Evolutionary conservation across 257 asterid genomes (phyloP).

Genomic region (Galeopsis tetrahit): DNA sequence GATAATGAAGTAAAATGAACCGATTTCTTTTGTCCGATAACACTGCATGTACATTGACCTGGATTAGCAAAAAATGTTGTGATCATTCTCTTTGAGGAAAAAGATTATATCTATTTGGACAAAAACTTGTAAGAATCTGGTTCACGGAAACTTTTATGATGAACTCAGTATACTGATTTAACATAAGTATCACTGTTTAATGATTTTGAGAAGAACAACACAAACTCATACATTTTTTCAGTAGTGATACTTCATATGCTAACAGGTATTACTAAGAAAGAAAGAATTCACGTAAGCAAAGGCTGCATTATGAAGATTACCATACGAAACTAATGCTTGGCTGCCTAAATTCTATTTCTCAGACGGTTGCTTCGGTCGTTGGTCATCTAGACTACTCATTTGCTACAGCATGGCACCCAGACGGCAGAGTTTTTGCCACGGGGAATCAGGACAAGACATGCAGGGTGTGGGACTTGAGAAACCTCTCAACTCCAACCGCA

Average conservation of each 20-base stretch:
- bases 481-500: slow-evolving; percentile 48
- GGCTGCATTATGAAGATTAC: neutral
- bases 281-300: no score
- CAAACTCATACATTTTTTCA: no score
- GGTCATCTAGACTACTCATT: slow-evolving; percentile 81
- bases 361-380: slow-evolving; percentile 43
- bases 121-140: no score
- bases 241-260: no score
- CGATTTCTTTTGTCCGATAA: no score
- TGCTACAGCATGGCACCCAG: slow-evolving; percentile 82
- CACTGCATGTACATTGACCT: no score
- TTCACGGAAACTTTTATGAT: no score
- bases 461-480: slow-evolving; percentile 74
- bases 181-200: no score
- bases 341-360: neutral
- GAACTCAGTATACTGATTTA: no score
- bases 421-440: slow-evolving; percentile 63
- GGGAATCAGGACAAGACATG: slow-evolving; percentile 87
- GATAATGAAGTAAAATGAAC: no score
- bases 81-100: neutral
- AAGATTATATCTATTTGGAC: neutral
- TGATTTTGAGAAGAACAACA: no score
- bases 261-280: no score
- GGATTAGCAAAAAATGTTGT: neutral
- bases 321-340: neutral